These are phyloP conservation scores for Ophiostoma tasmaniense DNA, from an alignment of 2,329 filamentous ascomycete genomes.

Conservation along the genomic window DNA sequence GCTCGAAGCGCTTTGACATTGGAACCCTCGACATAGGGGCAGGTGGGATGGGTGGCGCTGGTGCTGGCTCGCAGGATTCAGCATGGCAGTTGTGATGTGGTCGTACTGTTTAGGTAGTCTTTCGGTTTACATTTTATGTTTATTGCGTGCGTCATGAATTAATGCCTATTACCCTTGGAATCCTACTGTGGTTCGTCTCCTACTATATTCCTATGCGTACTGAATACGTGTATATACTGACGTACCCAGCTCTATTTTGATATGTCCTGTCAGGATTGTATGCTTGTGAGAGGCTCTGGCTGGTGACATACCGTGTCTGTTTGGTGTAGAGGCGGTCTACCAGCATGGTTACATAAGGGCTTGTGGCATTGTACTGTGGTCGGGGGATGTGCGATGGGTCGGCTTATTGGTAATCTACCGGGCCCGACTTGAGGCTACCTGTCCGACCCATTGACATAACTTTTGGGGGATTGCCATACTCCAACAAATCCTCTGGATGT, in stretches of 20 bases:
- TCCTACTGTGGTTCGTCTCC: not conserved
- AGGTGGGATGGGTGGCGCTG: conserved; percentile 25
- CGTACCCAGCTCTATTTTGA: not conserved
- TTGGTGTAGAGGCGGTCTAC: not conserved
- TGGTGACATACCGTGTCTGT: not conserved
- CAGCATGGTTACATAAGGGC: not conserved
- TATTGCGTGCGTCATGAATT: not conserved
- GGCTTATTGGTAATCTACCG: not conserved
- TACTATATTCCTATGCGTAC: no score
- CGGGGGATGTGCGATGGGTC: not conserved
- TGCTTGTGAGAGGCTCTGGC: not conserved
- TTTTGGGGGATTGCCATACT: not conserved
- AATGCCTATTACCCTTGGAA: not conserved
- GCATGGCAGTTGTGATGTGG: not conserved
- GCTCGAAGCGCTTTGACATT: conserved; percentile 57
- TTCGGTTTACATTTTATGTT: not conserved
- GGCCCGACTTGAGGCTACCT: not conserved
- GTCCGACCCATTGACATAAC: not conserved
- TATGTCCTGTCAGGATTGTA: not conserved
- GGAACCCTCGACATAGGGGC: conserved; percentile 41
- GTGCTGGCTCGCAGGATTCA: not conserved
- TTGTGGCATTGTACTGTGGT: not conserved
- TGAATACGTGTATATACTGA: not conserved
- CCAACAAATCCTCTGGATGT: not conserved
- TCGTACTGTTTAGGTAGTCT: not conserved